These are phyloP conservation scores for Podospora tetraspora DNA, from an alignment of 495 filamentous ascomycete species.

Conservation along the genomic window DNA sequence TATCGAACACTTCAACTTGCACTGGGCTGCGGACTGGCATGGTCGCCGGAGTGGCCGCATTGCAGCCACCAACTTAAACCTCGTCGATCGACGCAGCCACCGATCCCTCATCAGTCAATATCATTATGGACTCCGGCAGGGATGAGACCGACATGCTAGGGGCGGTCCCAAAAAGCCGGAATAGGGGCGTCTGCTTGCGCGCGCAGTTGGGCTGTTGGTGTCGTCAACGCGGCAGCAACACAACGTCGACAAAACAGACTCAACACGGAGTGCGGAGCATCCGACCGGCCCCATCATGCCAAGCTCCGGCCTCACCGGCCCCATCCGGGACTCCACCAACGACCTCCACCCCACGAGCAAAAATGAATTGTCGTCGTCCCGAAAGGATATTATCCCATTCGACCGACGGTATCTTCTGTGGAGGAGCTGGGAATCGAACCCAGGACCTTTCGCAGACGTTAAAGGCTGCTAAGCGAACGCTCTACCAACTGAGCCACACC, in stretches of 20 bases:
- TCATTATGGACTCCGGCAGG: background rate
- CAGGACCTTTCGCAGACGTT: constrained; percentile 4
- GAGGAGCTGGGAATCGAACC: constrained; percentile 5
- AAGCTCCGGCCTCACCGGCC: background rate
- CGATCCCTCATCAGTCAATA: background rate
- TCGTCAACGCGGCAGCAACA: background rate
- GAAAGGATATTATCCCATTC: background rate
- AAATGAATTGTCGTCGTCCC: background rate
- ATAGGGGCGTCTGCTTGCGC: background rate
- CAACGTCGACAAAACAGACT: background rate
- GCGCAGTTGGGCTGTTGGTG: background rate
- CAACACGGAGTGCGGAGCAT: background rate
- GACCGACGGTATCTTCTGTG: background rate
- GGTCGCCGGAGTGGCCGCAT: background rate
- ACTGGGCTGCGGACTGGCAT: background rate
- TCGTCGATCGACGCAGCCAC: background rate
- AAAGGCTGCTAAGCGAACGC: constrained; percentile 2
- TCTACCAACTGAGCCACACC: background rate
- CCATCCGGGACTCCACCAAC: background rate
- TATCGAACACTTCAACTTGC: background rate
- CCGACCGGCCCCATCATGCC: background rate
- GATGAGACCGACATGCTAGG: background rate
- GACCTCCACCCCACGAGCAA: background rate
- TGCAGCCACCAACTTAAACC: background rate
- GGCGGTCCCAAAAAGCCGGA: background rate